phyloP scores from a whole-genome alignment of 2,329 filamentous ascomycete species.

The Fusarium torulosum region DNA sequence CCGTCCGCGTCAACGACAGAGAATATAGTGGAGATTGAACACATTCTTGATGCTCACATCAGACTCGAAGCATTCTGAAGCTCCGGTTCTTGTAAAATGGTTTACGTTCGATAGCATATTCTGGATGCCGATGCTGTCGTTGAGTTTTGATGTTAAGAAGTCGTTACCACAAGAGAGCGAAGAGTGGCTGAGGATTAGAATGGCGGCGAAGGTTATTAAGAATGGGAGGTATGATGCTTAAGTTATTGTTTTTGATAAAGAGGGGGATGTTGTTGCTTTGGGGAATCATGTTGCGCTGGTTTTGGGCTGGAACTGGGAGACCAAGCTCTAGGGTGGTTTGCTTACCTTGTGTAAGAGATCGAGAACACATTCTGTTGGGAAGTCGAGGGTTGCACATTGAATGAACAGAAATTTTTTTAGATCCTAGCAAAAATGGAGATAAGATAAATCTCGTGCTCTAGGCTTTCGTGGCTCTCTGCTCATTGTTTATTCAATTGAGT shows the following conservation, averaged over 20 bases:
- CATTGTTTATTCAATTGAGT: no score
- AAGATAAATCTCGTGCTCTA: background rate
- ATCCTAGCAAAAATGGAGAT: background rate
- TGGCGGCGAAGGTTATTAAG: conserved; percentile 72
- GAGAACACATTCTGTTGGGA: no score
- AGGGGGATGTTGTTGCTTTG: conserved; percentile 50
- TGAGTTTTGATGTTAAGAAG: conserved; percentile 85
- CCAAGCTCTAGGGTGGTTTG: conserved; percentile 54
- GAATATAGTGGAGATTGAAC: no score
- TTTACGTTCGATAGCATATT: conserved; percentile 55
- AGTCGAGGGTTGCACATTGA: background rate
- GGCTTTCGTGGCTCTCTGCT: background rate
- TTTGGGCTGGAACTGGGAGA: conserved; percentile 38
- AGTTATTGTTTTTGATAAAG: conserved; percentile 71
- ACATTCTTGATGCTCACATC: background rate
- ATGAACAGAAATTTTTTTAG: background rate
- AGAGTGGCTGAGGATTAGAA: conserved; percentile 78
- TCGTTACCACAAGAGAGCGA: conserved; percentile 74
- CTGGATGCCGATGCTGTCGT: conserved; percentile 81
- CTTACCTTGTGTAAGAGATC: no score
- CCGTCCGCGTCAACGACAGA: no score
- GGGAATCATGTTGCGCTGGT: conserved; percentile 51
- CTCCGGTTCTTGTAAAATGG: conserved; percentile 26
- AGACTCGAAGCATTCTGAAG: conserved; percentile 31
- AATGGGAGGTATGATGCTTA: conserved; percentile 83